Percentiles rank a stretch among this genome's conserved stretches.
Conservation (phyloP, 2,329 filamentous ascomycete genomes). For the Biscogniauxia marginata region DNA sequence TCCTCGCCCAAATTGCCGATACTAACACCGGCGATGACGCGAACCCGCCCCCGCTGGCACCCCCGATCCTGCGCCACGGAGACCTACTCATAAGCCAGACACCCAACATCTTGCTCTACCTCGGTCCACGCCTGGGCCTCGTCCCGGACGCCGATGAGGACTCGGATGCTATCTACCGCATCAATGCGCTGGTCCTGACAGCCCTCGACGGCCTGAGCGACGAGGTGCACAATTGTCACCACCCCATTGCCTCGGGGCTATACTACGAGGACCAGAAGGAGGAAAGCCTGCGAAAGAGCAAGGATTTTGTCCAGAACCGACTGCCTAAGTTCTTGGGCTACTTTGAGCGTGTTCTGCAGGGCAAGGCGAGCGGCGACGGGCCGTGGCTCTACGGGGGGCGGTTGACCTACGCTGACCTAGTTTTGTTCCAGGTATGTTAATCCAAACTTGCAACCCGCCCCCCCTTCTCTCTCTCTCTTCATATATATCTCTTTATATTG, state of each 20-base stretch:
- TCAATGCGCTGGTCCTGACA: constrained; percentile 66
- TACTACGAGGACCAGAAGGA: constrained; percentile 77
- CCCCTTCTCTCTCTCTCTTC: not conserved
- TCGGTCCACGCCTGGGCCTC: constrained; percentile 60
- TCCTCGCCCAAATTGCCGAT: constrained; percentile 48
- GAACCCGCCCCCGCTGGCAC: constrained; percentile 66
- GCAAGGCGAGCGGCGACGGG: constrained; percentile 54
- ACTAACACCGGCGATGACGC: constrained; percentile 46
- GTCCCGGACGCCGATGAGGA: constrained; percentile 41
- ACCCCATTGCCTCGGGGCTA: constrained; percentile 58
- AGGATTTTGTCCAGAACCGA: constrained; percentile 57
- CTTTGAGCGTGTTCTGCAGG: constrained; percentile 64
- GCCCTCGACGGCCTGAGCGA: constrained; percentile 69
- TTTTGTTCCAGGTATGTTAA: constrained; percentile 64
- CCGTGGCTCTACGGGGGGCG: constrained; percentile 65
- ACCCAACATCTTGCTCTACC: constrained; percentile 70
- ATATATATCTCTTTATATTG: too few species aligned
- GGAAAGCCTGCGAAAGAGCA: constrained; percentile 58
- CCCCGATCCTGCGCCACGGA: constrained; percentile 64
- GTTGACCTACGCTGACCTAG: constrained; percentile 71
- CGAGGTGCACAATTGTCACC: constrained; percentile 74
- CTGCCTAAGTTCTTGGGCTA: constrained; percentile 72
- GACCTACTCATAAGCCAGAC: constrained; percentile 66
- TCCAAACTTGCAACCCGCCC: too few species aligned
- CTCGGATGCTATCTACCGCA: constrained; percentile 48